Conservation (phyloP, 2,329 filamentous ascomycete species). For the Calonectria henricotiae region DNA sequence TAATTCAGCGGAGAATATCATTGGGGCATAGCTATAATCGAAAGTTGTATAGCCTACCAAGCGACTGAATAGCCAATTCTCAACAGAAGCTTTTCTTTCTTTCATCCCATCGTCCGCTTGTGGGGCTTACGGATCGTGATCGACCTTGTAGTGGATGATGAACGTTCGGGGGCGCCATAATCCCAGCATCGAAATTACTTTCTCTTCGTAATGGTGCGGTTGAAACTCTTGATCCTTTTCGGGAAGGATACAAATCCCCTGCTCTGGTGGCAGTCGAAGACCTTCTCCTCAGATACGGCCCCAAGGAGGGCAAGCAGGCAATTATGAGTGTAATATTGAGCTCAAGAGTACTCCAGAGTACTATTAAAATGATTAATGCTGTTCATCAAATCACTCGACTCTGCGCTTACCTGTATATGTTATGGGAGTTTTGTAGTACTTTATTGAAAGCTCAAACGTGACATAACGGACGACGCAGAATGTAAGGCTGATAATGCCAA, state of each 20-base stretch:
- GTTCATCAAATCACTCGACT: accelerated
- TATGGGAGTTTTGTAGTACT: background rate
- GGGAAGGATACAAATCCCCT: background rate
- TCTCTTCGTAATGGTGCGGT: background rate
- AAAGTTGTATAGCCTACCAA: no score
- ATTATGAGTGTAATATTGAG: conserved; percentile 6
- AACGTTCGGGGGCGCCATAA: background rate
- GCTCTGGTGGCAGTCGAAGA: background rate
- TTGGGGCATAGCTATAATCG: no score
- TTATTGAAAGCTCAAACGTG: background rate
- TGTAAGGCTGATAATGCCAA: background rate
- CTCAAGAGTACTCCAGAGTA: conserved; percentile 4
- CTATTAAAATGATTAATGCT: background rate
- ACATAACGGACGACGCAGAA: background rate
- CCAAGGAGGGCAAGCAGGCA: conserved; percentile 9
- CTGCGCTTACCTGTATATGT: background rate
- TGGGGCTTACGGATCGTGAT: background rate
- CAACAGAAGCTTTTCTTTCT: no score
- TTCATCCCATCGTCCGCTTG: background rate
- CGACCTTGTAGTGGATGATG: background rate
- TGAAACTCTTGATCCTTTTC: conserved; percentile 3
- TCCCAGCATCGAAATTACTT: background rate
- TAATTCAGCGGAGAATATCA: no score
- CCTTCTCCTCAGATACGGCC: background rate
- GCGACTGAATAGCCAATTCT: no score